A percentile compares a stretch with the other conserved stretches of the same genome.
These are phyloP conservation scores for Chrysosporium queenslandicum DNA, from an alignment of 2,329 filamentous ascomycete genomes.

Conservation along the genomic window DNA sequence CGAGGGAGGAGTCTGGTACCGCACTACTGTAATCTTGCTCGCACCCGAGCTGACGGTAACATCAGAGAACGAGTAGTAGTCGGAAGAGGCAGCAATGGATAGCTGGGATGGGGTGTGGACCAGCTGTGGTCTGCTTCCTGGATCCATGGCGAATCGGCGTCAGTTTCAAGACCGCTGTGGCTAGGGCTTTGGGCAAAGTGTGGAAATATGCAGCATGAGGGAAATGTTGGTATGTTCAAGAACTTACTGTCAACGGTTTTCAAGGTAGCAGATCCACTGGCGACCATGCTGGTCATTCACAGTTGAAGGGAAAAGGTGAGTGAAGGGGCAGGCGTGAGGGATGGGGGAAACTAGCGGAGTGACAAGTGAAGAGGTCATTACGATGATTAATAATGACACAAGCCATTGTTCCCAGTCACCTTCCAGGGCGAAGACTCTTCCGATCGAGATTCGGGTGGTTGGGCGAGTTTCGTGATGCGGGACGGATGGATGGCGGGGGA, in stretches of 20 bases:
- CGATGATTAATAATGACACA: slow-evolving; percentile 2
- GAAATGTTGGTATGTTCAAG: not conserved
- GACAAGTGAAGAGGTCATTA: too few relatives aligned
- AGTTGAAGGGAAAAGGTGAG: not conserved
- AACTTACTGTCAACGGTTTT: slow-evolving; percentile 16
- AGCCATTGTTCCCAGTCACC: not conserved
- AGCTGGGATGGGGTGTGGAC: slow-evolving; percentile 36
- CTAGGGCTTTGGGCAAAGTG: not conserved
- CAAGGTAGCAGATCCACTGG: slow-evolving; percentile 11
- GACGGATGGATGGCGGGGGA: not conserved
- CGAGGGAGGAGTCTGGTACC: slow-evolving; percentile 39
- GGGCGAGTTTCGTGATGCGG: slow-evolving; percentile 1
- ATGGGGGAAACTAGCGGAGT: too few relatives aligned
- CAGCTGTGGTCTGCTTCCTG: slow-evolving; percentile 39
- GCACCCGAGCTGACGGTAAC: slow-evolving; percentile 30
- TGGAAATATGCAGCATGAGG: not conserved
- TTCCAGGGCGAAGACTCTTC: not conserved
- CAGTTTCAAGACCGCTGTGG: not conserved
- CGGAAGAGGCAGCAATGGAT: slow-evolving; percentile 41
- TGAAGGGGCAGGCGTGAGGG: not conserved
- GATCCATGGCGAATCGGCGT: slow-evolving; percentile 4
- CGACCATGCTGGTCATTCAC: slow-evolving; percentile 8
- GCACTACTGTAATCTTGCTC: slow-evolving; percentile 32
- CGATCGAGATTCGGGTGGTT: not conserved
- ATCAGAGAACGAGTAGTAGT: slow-evolving; percentile 42